Base-by-base conservation (phyloP, 345 rosid species). In the Syzygium aromaticum region DNA sequence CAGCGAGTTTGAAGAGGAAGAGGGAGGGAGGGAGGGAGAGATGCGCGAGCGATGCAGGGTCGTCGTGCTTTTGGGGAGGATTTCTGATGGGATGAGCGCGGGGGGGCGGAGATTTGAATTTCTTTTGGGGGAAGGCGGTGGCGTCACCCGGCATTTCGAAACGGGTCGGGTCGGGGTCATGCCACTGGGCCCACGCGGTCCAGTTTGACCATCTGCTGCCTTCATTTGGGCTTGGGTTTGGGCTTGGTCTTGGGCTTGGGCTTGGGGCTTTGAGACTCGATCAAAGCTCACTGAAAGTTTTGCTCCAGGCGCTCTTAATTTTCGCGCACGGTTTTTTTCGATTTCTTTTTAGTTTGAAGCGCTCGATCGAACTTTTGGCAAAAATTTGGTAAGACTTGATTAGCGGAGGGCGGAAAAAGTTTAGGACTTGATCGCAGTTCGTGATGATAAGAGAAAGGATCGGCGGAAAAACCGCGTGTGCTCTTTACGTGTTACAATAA, bases 41-140 rank as follows among this genome's bases (percentile, higher is more conserved):
- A 25, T 38, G 15, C 17, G 84, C 54, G 0, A 25, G 30, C 53
- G 54, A 16, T 3, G 85, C 61, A 11, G 25, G 85, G 6, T 27
- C 46, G 64, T 57, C 53, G 85, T 4, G 33, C 0, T 22, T 7
- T 53, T 15, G 40, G 56, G 64, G 51, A 49, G 46, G 38, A 52
- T 84, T 28, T 25, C 49, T 13, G 80, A 73, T n/a, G n/a, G n/a
- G 82, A 73, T 38, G 82, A 43, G 82, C 82, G 82, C 82, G 82
- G 38, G 1, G 82, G 38, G 1, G 2, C 6, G 21, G 0, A 8
- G 49, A 73, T 73, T 38, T 73, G 46, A 73, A 73, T 38, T 73
- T 73, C 28, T 2, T 61, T 22, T 23, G 82, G 80, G 80, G 82
- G 82, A 73, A 11, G 82, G 10, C 82, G 49, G 82, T 38, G 49